These are phyloP conservation scores for Dendrocalamus sinicus DNA, from an alignment of 176 grass and related monocot species.

Conservation along the genomic window DNA sequence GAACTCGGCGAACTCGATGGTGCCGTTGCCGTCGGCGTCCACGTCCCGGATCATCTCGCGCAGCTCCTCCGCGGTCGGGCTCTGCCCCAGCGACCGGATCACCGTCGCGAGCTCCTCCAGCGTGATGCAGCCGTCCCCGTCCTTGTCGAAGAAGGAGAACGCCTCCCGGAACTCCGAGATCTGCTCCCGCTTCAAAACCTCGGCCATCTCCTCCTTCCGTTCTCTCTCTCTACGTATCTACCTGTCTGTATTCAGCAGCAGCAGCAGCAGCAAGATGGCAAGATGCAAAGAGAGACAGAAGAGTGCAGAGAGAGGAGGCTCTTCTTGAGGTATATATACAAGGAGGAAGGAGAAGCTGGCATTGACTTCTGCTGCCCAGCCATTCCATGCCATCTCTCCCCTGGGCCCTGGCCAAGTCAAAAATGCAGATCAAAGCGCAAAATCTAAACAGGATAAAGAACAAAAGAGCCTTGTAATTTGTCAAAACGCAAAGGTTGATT, in stretches of 20 bases:
- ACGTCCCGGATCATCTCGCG: conserved; percentile 79
- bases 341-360: neutral
- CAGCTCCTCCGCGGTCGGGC: conserved; percentile 57
- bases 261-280: neutral
- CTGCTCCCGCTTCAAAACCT: conserved; percentile 40
- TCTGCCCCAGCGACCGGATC: conserved; percentile 74
- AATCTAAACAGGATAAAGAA: neutral
- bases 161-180: conserved; percentile 74
- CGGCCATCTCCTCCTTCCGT: neutral
- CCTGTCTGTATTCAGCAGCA: neutral
- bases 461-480: neutral
- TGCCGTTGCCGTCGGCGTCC: conserved; percentile 79
- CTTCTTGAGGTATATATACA: neutral
- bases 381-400: too few species aligned
- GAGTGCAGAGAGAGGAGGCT: neutral
- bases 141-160: conserved; percentile 88
- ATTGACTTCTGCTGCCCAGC: neutral
- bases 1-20: conserved; percentile 87
- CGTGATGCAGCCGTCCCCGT: conserved; percentile 95
- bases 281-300: neutral
- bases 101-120: conserved; percentile 69
- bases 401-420: neutral
- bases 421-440: neutral
- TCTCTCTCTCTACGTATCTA: neutral
- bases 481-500: neutral